Percentiles rank a stretch among this genome's conserved stretches.
phyloP scores from a whole-genome alignment of 1,284 basidiomycete genomes.

The Coniophora puteana region DNA sequence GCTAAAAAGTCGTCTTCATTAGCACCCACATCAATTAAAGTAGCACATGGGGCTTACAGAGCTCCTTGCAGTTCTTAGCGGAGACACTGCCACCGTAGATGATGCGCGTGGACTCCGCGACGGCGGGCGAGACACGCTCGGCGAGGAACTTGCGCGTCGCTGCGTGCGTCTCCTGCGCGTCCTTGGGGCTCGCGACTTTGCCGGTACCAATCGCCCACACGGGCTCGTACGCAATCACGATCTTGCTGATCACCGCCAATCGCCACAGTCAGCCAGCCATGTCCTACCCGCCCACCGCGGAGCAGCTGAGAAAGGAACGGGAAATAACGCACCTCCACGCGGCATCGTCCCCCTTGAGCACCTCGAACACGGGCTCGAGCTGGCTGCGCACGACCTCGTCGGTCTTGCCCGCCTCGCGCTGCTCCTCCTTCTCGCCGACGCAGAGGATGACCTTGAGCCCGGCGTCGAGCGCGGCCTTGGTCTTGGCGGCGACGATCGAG shows the following conservation, averaged over 20 bases:
- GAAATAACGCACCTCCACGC: slow-evolving; percentile 71
- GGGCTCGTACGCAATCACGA: slow-evolving; percentile 95
- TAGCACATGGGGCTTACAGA: slow-evolving; percentile 51
- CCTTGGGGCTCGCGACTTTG: slow-evolving; percentile 88
- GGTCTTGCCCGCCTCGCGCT: slow-evolving; percentile 84
- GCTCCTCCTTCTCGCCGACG: slow-evolving; percentile 89
- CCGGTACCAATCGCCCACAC: slow-evolving; percentile 99
- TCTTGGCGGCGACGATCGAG: slow-evolving; percentile 86
- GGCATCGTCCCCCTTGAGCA: slow-evolving; percentile 60
- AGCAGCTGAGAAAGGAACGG: background rate
- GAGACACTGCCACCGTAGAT: slow-evolving; percentile 97
- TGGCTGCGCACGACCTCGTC: slow-evolving; percentile 80
- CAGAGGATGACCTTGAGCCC: slow-evolving; percentile 91
- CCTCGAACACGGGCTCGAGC: slow-evolving; percentile 73
- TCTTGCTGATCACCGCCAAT: slow-evolving; percentile 48
- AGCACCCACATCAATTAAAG: background rate
- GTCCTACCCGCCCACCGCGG: background rate
- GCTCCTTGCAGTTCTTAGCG: slow-evolving; percentile 83
- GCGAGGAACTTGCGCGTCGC: slow-evolving; percentile 80
- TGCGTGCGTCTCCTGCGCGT: slow-evolving; percentile 91
- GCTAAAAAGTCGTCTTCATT: slow-evolving; percentile 42
- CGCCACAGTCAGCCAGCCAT: background rate
- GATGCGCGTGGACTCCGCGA: slow-evolving; percentile 80
- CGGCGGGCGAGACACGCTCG: slow-evolving; percentile 60
- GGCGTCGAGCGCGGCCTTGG: slow-evolving; percentile 72